Percentiles rank a stretch among this genome's conserved stretches.
These are phyloP conservation scores for Tetratostichococcus sp. DNA, from an alignment of 139 green algal species.

Conservation along the genomic window DNA sequence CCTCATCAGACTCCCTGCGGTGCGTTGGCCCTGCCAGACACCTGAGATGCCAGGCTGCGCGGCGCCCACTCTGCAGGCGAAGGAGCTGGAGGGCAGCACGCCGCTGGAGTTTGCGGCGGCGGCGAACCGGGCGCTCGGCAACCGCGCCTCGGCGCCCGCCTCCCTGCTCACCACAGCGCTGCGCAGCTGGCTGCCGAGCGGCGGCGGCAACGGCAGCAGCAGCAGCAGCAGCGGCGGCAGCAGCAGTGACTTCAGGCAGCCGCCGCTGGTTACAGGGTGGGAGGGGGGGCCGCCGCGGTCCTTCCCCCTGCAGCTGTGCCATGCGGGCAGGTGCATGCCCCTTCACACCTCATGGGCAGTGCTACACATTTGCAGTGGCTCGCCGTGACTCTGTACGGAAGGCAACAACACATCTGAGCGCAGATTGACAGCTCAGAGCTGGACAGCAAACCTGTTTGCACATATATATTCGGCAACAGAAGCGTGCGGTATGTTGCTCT, in stretches of 20 bases:
- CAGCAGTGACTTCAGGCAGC: slow-evolving; percentile 17
- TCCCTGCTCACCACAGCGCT: neutral
- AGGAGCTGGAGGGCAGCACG: slow-evolving; percentile 38
- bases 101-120: slow-evolving; percentile 20
- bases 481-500: too few species aligned
- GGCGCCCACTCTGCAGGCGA: slow-evolving; percentile 28
- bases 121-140: slow-evolving; percentile 25
- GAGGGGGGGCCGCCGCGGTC: slow-evolving; percentile 41
- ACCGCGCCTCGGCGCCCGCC: neutral
- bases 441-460: too few species aligned
- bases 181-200: slow-evolving; percentile 6
- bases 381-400: too few species aligned
- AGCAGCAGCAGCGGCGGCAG: too few species aligned
- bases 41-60: too few species aligned
- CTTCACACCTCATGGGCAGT: too few species aligned
- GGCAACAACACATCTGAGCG: too few species aligned
- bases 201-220: slow-evolving; percentile 4
- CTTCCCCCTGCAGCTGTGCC: slow-evolving; percentile 58
- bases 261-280: slow-evolving; percentile 45
- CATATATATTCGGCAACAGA: too few species aligned
- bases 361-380: too few species aligned
- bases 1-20: too few species aligned
- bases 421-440: too few species aligned
- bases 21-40: too few species aligned
- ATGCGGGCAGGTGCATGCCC: slow-evolving; percentile 48